Conservation (phyloP, 306 rosid species). For the Lithocarpus polystachyus region DNA sequence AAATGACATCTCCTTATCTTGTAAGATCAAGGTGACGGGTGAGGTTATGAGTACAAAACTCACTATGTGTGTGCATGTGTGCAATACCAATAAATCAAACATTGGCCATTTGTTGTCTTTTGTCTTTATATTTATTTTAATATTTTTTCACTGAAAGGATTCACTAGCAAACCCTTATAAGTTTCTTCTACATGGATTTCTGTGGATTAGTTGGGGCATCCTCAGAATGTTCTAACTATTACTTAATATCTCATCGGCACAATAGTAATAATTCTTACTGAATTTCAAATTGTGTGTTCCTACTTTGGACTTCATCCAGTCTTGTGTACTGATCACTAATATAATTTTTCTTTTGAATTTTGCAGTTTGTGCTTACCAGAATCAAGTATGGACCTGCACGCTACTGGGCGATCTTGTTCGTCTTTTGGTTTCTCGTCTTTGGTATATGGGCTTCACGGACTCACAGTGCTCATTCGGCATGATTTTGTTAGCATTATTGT, state of each 20-base stretch:
- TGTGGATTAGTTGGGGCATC: background rate
- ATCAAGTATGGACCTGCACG: constrained; percentile 98
- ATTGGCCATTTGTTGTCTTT: background rate
- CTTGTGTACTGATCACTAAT: constrained; percentile 6
- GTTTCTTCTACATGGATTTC: background rate
- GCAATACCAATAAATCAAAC: background rate
- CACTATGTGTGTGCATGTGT: too few relatives aligned
- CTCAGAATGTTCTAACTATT: background rate
- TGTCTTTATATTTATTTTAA: background rate
- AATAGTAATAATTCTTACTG: background rate
- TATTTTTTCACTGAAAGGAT: background rate
- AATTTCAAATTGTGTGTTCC: background rate
- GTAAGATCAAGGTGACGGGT: too few relatives aligned
- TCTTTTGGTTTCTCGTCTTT: constrained; percentile 98
- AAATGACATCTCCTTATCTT: too few relatives aligned
- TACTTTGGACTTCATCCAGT: background rate
- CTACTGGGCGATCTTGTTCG: constrained; percentile 95
- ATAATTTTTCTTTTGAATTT: constrained; percentile 25
- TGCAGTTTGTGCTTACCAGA: constrained; percentile 95
- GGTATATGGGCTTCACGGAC: constrained; percentile 98
- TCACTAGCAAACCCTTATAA: background rate
- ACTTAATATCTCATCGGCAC: background rate
- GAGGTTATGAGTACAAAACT: too few relatives aligned
- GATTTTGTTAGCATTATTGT: constrained; percentile 15
- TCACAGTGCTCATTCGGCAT: constrained; percentile 67